Base-by-base conservation (phyloP, 2,329 filamentous ascomycete species). In the Aspergillus ustus region DNA sequence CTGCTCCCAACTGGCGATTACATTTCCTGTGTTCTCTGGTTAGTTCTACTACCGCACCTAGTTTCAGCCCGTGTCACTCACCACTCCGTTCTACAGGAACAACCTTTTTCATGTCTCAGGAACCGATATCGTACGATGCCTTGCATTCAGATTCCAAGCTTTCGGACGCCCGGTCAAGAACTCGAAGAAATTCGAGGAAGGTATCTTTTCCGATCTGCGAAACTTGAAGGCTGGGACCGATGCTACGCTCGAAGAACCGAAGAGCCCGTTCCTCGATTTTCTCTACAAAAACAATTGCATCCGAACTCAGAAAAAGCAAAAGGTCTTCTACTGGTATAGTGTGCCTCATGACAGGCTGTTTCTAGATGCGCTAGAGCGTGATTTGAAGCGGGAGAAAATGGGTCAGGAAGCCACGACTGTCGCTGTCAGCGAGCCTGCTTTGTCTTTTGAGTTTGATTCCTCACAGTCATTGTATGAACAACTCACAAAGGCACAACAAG, bases 271-370 rank as follows among this genome's bases (percentile, higher is more conserved):
- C 81, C 87, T 99, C 64, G 95, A 99, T 80, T 99, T 98, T 78
- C 85, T 99, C 49, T 99, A 99, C 88, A 99, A 99, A 86, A 99
- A 99, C 87, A 99, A 99, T 84, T 99, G 95, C 85, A 99, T 99
- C 71, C 90, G 95, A 70, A 99, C 95, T 43, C 95, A 99, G 80
- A 99, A 99, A 88, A 99, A 99, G 86, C 95, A 99, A 77, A 99
- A 99, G 84, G 95, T 99, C 68, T 99, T 99, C 75, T 99, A 98
- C 83, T 99, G 95, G 95, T 99, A 98, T 82, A 97, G 93, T 82
- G 95, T 99, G 52, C 95, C 95, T 1, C 95, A 99, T 78, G 95
- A 99, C 80, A 89, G 95, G 58, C 88, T 99, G 55, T 99, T 99
- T 81, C 89, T 99, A 69, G 95, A 99, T 82, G 95, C 95, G 44